Evolutionary conservation across 257 asterid genomes (phyloP), one percentile per base, ranked within the genome.

Genomic region (Datura wrightii): DNA sequence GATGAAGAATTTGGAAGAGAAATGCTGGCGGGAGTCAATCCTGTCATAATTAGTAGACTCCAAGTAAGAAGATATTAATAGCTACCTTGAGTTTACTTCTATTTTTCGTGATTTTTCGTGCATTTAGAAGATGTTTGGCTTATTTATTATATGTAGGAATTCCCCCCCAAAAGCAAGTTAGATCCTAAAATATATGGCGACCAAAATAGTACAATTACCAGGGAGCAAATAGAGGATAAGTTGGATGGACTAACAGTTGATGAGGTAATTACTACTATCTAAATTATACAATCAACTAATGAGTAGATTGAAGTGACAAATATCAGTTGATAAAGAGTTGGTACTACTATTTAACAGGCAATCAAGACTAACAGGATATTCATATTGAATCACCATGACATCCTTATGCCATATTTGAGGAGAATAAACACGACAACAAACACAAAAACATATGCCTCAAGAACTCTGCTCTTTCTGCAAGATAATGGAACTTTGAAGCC

Each of bases 1-100:
- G 88, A 86, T 83, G 88, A 86, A 37, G 88, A 86, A 79, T 86
- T 86, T 4, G 86, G 81, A 34, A 78, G 88, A 86, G 88, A 86
- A 79, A 86, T 83, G 84, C 76, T 86, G 39, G 88, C 88, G 0
- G 88, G 88, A 86, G 59, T 86, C n/a, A 83, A 86, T 83, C 88
- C 86, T 65, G 84, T 86, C 13, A 18, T 39, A 46, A 86, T 86
- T 58, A 54, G 82, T 11, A 83, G 79, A 81, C 88, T 86, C 84
- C 86, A 83, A 54, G 88, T 86, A 86, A 83, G 79, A 31, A 14
- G 82, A 48, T 76, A 13, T 31, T 54, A 50, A 54, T 8, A 50
- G 42, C 82, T 31, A 48, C 24, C 14, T 50, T 6, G 3, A 50
- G 82, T 13, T 24, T 6, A 7, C 10, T 19, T 44, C 41, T 50